Percentiles rank a stretch among this genome's conserved stretches.
These are phyloP conservation scores for Chrysosphaeria jannelii DNA, from an alignment of 2,329 filamentous ascomycete species.

Conservation along the genomic window DNA sequence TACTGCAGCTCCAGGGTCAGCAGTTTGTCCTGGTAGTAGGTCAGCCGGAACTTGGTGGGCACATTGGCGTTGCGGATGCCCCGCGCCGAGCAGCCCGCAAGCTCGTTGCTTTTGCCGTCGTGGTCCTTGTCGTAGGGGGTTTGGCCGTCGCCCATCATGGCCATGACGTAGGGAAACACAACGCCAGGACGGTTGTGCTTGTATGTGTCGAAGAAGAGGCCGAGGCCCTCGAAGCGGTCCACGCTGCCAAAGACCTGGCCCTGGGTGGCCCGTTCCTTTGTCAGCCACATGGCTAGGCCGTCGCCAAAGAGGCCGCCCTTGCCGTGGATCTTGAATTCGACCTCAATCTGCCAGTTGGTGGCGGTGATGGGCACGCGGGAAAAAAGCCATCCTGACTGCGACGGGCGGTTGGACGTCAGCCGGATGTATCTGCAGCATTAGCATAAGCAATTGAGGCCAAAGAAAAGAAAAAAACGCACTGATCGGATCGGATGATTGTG, in stretches of 20 bases:
- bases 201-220: conserved; percentile 93
- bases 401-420: conserved; percentile 67
- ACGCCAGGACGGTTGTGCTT: conserved; percentile 95
- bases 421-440: conserved; percentile 46
- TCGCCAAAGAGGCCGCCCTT: conserved; percentile 78
- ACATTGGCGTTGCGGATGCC: conserved; percentile 55
- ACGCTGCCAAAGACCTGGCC: conserved; percentile 69
- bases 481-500: conserved; percentile 48
- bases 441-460: too few species aligned
- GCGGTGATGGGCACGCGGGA: conserved; percentile 82
- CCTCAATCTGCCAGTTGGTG: conserved; percentile 94
- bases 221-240: conserved; percentile 79
- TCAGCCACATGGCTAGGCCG: conserved; percentile 94
- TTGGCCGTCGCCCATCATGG: conserved; percentile 81
- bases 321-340: conserved; percentile 86
- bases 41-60: conserved; percentile 63
- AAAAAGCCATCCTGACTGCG: conserved; percentile 79
- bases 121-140: conserved; percentile 76
- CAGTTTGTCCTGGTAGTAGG: conserved; percentile 89
- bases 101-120: conserved; percentile 77
- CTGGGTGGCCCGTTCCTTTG: conserved; percentile 55
- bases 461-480: too few species aligned
- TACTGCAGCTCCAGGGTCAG: conserved; percentile 82
- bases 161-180: conserved; percentile 95
- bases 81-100: conserved; percentile 82